These are phyloP conservation scores for Cyberlindnera mississippiensis DNA, from an alignment of 805 yeast genomes.

Conservation along the genomic window DNA sequence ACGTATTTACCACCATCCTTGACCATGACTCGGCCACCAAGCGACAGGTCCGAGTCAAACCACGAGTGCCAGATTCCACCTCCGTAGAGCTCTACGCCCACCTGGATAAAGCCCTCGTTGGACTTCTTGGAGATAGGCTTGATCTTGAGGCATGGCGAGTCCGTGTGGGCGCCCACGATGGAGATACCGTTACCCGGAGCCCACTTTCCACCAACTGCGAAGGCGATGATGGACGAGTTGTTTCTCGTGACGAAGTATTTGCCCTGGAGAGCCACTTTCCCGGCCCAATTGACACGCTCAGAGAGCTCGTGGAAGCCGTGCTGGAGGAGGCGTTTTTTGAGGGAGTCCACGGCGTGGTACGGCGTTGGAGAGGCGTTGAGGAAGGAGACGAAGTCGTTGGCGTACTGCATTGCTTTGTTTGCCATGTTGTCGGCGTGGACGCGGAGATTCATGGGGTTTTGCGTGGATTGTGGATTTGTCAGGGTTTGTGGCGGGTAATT, in stretches of 20 bases:
- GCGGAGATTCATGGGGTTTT: too few relatives aligned
- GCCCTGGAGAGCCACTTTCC: constrained; percentile 46
- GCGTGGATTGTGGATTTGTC: too few relatives aligned
- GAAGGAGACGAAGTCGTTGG: constrained; percentile 62
- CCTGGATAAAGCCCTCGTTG: constrained; percentile 75
- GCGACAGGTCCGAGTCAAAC: constrained; percentile 90
- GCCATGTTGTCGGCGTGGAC: too few relatives aligned
- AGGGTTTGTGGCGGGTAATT: too few relatives aligned
- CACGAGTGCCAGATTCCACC: constrained; percentile 97
- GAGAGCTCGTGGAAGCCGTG: constrained; percentile 73
- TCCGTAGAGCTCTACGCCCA: constrained; percentile 93
- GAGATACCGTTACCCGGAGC: constrained; percentile 76
- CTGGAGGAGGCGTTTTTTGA: constrained; percentile 46
- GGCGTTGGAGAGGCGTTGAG: constrained; percentile 90
- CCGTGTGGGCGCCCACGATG: constrained; percentile 94
- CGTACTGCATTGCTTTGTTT: constrained; percentile 23
- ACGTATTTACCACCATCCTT: constrained; percentile 46
- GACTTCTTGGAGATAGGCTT: constrained; percentile 78
- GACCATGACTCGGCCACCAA: constrained; percentile 89
- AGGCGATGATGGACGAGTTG: constrained; percentile 83
- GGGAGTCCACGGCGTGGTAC: constrained; percentile 79
- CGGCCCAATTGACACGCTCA: constrained; percentile 72
- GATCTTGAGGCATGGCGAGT: constrained; percentile 83
- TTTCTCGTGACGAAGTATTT: constrained; percentile 88
- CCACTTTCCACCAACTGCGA: constrained; percentile 73